A percentile compares a stretch with the other conserved stretches of the same genome.
Evolutionary conservation across 2,329 filamentous ascomycete species (phyloP).

Genomic region (Sporothrix curviconia): DNA sequence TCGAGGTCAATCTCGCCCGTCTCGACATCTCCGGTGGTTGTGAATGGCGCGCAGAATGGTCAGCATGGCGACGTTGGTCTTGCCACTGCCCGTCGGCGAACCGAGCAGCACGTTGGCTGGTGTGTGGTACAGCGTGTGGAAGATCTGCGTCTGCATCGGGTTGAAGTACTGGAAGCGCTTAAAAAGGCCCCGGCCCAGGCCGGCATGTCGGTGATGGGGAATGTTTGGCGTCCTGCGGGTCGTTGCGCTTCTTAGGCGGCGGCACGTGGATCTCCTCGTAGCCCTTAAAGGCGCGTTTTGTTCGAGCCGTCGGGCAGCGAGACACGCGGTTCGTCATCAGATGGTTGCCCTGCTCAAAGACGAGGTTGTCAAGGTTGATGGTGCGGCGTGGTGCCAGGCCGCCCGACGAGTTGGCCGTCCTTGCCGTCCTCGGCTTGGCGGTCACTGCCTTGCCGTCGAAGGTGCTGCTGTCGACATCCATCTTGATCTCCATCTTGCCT

Average conservation of each 20-base stretch:
- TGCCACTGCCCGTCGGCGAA: slow-evolving; percentile 92
- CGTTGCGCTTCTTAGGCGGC: slow-evolving; percentile 77
- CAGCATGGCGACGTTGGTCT: slow-evolving; percentile 98
- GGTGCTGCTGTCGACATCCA: slow-evolving; percentile 75
- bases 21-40: slow-evolving; percentile 79
- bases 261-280: slow-evolving; percentile 99
- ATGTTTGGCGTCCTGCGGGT: slow-evolving; percentile 71
- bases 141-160: slow-evolving; percentile 92
- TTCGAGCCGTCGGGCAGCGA: slow-evolving; percentile 89
- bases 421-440: slow-evolving; percentile 37
- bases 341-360: slow-evolving; percentile 97
- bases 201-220: slow-evolving; percentile 81
- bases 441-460: slow-evolving; percentile 43
- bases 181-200: slow-evolving; percentile 89
- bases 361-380: slow-evolving; percentile 90
- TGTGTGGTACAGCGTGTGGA: slow-evolving; percentile 79
- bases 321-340: slow-evolving; percentile 98
- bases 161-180: slow-evolving; percentile 82
- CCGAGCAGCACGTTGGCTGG: slow-evolving; percentile 98
- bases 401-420: slow-evolving; percentile 66
- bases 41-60: slow-evolving; percentile 94
- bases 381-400: slow-evolving; percentile 79
- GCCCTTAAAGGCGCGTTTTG: slow-evolving; percentile 90
- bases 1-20: slow-evolving; percentile 95
- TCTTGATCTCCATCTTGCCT: slow-evolving; percentile 79